Evolutionary conservation across 2,329 filamentous ascomycete genomes (phyloP).

Genomic region (Fusarium mangiferae): DNA sequence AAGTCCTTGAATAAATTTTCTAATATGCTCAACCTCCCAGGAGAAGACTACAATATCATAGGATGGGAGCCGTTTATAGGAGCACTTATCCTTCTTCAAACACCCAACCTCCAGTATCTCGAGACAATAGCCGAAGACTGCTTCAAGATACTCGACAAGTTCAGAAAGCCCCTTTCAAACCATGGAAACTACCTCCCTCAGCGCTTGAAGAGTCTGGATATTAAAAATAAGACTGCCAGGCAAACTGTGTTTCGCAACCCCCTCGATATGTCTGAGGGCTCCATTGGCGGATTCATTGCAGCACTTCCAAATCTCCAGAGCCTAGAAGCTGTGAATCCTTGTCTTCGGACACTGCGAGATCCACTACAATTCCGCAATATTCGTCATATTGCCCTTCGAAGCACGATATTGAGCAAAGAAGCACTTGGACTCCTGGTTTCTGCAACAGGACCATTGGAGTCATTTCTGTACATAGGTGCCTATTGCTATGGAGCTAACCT

Average conservation of each 20-base stretch:
- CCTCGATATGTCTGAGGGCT: background rate
- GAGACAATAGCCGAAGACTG: background rate
- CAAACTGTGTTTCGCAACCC: background rate
- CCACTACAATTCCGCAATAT: background rate
- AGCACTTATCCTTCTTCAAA: background rate
- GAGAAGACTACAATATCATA: rapidly evolving
- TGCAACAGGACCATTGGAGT: background rate
- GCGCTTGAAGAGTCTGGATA: background rate
- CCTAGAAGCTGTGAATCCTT: no score
- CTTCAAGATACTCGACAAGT: background rate
- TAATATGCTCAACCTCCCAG: background rate
- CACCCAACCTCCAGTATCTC: background rate
- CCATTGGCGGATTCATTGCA: background rate
- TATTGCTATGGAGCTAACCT: rapidly evolving
- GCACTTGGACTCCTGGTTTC: background rate
- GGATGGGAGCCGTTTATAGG: background rate
- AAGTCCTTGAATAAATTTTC: background rate
- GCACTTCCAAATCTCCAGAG: background rate
- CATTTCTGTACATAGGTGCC: background rate
- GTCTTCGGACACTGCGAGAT: background rate
- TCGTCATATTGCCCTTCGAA: background rate
- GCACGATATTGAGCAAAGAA: background rate
- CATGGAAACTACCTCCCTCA: background rate
- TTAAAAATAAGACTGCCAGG: background rate
- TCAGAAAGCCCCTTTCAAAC: background rate